A percentile compares a stretch with the other conserved stretches of the same genome.
These are phyloP conservation scores for Psilocybe cyanescens DNA, from an alignment of 768 basidiomycete species.

Conservation along the genomic window DNA sequence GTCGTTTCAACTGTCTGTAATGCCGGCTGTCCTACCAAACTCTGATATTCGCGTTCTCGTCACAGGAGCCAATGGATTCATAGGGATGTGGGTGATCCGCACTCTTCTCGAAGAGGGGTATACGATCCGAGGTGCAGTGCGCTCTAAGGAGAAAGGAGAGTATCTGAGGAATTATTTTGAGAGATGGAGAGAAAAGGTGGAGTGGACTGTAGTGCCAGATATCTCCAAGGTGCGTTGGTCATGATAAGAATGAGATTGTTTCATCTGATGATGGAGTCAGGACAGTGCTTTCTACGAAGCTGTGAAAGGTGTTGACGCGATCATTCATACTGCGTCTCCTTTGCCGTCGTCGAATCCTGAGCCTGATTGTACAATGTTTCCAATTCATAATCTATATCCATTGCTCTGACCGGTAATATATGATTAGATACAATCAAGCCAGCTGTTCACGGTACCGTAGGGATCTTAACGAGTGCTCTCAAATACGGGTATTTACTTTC, in stretches of 20 bases:
- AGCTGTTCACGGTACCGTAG: slow-evolving; percentile 71
- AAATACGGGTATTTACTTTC: slow-evolving; percentile 47
- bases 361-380: slow-evolving; percentile 29
- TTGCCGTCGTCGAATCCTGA: slow-evolving; percentile 36
- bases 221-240: slow-evolving; percentile 2
- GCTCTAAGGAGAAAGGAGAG: slow-evolving; percentile 4
- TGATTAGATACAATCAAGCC: slow-evolving; percentile 65
- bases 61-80: slow-evolving; percentile 11
- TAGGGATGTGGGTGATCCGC: slow-evolving; percentile 4
- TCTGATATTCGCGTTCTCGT: background rate
- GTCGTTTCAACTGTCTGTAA: background rate
- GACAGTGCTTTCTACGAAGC: slow-evolving; percentile 78
- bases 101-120: slow-evolving; percentile 7
- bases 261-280: slow-evolving; percentile 29
- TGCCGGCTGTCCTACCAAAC: slow-evolving; percentile 4
- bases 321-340: slow-evolving; percentile 73
- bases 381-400: background rate
- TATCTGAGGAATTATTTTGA: background rate
- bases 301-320: slow-evolving; percentile 73
- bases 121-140: slow-evolving; percentile 2
- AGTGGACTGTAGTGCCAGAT: slow-evolving; percentile 6
- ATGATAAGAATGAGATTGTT: background rate
- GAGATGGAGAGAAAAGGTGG: background rate
- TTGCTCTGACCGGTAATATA: background rate
- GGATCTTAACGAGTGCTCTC: slow-evolving; percentile 60